Percentiles rank a stretch among this genome's conserved stretches.
Conservation (phyloP, 305 asterid species). For the Rubia tinctorum region DNA sequence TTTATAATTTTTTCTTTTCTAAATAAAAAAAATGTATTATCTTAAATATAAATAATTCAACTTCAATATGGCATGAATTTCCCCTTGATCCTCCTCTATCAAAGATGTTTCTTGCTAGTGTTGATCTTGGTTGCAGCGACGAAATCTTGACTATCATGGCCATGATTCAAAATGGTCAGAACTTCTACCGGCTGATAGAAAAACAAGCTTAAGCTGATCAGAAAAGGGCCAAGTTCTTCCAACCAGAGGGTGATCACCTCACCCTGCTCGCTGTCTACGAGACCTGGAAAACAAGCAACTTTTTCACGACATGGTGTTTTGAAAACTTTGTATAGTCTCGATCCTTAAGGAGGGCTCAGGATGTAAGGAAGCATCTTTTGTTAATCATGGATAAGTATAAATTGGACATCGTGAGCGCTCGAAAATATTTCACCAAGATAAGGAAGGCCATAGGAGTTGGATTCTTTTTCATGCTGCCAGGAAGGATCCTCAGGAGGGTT, state of each 20-base stretch:
- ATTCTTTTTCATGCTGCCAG: background rate
- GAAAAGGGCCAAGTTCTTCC: constrained; percentile 80
- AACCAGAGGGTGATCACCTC: constrained; percentile 91
- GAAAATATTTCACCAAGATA: background rate
- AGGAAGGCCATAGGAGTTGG: background rate
- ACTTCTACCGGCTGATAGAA: constrained; percentile 83
- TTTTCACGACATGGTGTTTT: background rate
- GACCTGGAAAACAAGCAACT: background rate
- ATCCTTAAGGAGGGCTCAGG: background rate
- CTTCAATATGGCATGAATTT: constrained; percentile 96
- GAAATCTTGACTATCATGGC: constrained; percentile 88
- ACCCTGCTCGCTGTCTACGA: constrained; percentile 75
- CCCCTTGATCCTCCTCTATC: constrained; percentile 90
- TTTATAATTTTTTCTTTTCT: too few species aligned
- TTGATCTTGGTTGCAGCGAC: constrained; percentile 88
- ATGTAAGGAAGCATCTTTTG: background rate
- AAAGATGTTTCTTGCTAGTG: constrained; percentile 92
- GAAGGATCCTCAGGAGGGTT: background rate
- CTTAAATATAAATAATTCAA: too few species aligned
- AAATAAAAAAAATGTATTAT: too few species aligned
- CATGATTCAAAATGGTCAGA: constrained; percentile 83
- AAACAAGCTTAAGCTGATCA: constrained; percentile 91
- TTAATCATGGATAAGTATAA: background rate
- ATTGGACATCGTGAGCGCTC: background rate
- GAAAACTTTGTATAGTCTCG: background rate